Evolutionary conservation across 192 early-diverging fungal genomes (phyloP), one percentile per base, ranked within the genome.

Genomic region (Rhizophagus prolifer): DNA sequence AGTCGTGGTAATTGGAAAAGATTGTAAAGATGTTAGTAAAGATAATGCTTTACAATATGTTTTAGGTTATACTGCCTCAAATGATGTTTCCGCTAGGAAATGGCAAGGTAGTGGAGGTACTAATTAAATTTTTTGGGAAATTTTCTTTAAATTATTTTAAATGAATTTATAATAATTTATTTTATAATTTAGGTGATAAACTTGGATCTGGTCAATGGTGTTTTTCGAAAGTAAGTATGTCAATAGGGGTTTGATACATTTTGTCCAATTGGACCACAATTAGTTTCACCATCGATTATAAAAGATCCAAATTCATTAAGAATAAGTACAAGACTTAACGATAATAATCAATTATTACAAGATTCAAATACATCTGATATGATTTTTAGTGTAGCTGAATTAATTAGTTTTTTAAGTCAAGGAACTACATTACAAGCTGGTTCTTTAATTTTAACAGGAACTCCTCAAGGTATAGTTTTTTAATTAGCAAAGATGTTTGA

Each of bases 351-450:
- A 58, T 46, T 76, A 9, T 79, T 90, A 83, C 89, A 90, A 80
- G 75, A 83, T 66, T 85, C 85, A 25, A 72, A 64, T 23, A 90
- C 88, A 1, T 36, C 75, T 6, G 88, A 89, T 68, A 90, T 90
- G 89, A 90, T 90, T 58, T 87, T 86, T 46, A 66, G 86, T 75
- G 82, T 90, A 34, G 62, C 87, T 0, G 50, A 67, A n/a, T 64
- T 91, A 68, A 81, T 90, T 64, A 79, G 81, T 9, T 91, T 90
- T 75, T 77, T 91, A 76, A 86, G 85, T 44, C 89, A 91, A 79
- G 88, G 89, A 10, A 88, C 86, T 0, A 90, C 90, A 14, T 73
- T 91, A 28, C 79, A 78, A 71, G 86, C 89, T 23, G 87, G 86
- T 0, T 87, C 86, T 23, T 81, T 89, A 25, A 89, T 89, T 25